These are phyloP conservation scores for Naganishia kalamii DNA, from an alignment of 768 basidiomycete species.

Conservation along the genomic window DNA sequence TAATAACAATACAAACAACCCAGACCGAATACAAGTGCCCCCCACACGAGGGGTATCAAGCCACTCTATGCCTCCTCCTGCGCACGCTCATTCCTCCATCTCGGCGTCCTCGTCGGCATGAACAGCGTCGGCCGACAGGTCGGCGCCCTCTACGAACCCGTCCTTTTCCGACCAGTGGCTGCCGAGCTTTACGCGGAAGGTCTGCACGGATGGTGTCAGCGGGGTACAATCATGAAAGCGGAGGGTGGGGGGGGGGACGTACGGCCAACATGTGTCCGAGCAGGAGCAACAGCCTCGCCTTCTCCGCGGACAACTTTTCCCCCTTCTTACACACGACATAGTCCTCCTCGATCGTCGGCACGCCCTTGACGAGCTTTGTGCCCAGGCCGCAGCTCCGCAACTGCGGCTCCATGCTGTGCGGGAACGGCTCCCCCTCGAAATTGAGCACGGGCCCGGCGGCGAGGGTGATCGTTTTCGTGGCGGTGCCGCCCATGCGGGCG, in stretches of 20 bases:
- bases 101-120: slow-evolving; percentile 12
- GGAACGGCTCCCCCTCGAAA: slow-evolving; percentile 65
- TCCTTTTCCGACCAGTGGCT: slow-evolving; percentile 40
- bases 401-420: slow-evolving; percentile 96
- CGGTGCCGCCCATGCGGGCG: slow-evolving; percentile 77
- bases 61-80: too few relatives aligned
- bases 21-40: too few relatives aligned
- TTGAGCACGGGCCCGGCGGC: slow-evolving; percentile 74
- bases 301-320: slow-evolving; percentile 70
- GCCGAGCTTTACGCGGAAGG: slow-evolving; percentile 44
- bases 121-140: slow-evolving; percentile 21
- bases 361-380: slow-evolving; percentile 73
- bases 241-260: slow-evolving; percentile 23
- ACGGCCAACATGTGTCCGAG: slow-evolving; percentile 80
- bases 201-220: slow-evolving; percentile 28
- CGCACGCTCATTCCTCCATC: slow-evolving; percentile 11
- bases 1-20: too few relatives aligned
- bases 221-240: neutral
- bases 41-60: too few relatives aligned
- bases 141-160: slow-evolving; percentile 39
- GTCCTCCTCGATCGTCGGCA: slow-evolving; percentile 71
- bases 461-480: slow-evolving; percentile 65
- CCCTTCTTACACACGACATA: slow-evolving; percentile 81
- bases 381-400: slow-evolving; percentile 82
- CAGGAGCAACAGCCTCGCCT: slow-evolving; percentile 87